These are phyloP conservation scores for Globisporangium lucens DNA, from an alignment of 352 stramenopile species.

Conservation along the genomic window DNA sequence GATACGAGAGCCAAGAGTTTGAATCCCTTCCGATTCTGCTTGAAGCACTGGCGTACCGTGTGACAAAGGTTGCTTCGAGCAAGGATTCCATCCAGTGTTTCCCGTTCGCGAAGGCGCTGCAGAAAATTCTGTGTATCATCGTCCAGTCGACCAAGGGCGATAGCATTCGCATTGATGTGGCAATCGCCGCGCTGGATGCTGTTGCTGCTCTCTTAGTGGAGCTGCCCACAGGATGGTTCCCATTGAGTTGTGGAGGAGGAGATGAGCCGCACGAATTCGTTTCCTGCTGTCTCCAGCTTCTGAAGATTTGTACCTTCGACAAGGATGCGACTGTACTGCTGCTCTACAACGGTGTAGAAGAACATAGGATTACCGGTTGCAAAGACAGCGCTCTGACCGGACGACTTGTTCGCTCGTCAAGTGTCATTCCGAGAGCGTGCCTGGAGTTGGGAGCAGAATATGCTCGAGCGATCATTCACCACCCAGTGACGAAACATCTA, in stretches of 20 bases:
- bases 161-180: not conserved
- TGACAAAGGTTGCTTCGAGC: slow-evolving; percentile 17
- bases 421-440: slow-evolving; percentile 22
- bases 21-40: slow-evolving; percentile 22
- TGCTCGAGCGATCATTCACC: slow-evolving; percentile 19
- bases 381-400: not conserved
- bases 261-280: not conserved
- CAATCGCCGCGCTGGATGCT: not conserved
- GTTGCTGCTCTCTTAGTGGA: not conserved
- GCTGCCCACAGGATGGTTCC: not conserved
- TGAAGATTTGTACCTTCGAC: not conserved
- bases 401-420: slow-evolving; percentile 21
- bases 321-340: not conserved
- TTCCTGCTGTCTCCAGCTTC: slow-evolving; percentile 4
- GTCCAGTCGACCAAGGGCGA: not conserved
- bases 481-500: slow-evolving; percentile 16
- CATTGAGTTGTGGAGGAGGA: not conserved
- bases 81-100: slow-evolving; percentile 20
- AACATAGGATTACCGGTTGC: not conserved
- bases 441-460: slow-evolving; percentile 22
- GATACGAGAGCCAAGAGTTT: slow-evolving; percentile 18
- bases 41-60: slow-evolving; percentile 23
- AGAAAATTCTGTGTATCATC: not conserved
- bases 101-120: slow-evolving; percentile 13
- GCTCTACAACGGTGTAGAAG: not conserved